Base-by-base conservation (phyloP, 257 asterid species). In the Lantana camara region DNA sequence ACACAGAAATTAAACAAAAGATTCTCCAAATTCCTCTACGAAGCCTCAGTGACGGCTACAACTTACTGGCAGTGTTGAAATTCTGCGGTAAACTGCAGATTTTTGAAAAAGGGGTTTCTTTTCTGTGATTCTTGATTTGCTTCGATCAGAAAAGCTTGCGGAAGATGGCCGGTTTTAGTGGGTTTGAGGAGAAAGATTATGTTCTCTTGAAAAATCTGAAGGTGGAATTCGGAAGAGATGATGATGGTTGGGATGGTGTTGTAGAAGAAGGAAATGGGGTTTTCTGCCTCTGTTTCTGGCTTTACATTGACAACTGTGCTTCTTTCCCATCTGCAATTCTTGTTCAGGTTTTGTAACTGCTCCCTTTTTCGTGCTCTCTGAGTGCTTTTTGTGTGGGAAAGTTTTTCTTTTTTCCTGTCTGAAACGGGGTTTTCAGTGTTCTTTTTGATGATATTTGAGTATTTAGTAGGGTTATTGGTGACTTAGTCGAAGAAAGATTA, bases 281-380 rank as follows among this genome's bases (percentile, higher is more conserved):
- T 60, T 77, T 86, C 42, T 64, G 80, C 62, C 55, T 88, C 15
- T 86, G 87, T 77, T 88, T 91, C 75, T 91, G 96, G 98, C 77
- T 91, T 73, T 88, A 80, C 85, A 85, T 84, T 68, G 73, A 73
- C 40, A 62, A 49, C 16, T 69, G 77, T 67, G 69, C 76, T 76
- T 62, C 80, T 68, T 72, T 71, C 37, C 94, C 96, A 12, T 71
- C 81, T 45, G 71, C 66, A 65, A 73, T 91, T 77, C 85, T 91
- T 34, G 73, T 70, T 48, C 96, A 91, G 98, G 98, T 91, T 66
- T 74, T 27, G 60, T 57, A 23, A 22, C 67, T 29, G 20, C 19
- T 45, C 49, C 15, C 16, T 70, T 57, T 65, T 34, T 57, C n/a
- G n/a, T n/a, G 29, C 49, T 47, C 35, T 64, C 76, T 58, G 40